Percentiles rank a stretch among this genome's conserved stretches.
Evolutionary conservation across 441 rosid species (phyloP).

Genomic region (Populus hybrid): DNA sequence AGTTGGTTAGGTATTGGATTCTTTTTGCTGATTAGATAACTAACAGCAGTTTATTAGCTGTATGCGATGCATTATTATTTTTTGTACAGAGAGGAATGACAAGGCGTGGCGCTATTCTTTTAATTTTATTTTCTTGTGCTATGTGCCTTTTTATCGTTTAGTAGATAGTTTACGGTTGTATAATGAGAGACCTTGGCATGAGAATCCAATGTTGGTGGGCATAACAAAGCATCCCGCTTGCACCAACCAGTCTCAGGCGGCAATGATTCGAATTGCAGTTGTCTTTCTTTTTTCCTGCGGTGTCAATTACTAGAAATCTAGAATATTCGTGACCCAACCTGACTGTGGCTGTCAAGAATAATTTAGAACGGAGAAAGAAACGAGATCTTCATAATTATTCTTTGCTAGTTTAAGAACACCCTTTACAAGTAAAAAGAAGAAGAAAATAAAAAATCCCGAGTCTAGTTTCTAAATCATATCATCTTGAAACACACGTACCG

Average conservation of each 20-base stretch:
- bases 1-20: slow-evolving; percentile 35
- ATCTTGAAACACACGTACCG: background rate
- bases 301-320: background rate
- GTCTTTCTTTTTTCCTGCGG: background rate
- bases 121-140: background rate
- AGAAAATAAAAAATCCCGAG: background rate
- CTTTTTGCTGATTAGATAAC: slow-evolving; percentile 23
- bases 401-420: background rate
- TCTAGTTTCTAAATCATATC: background rate
- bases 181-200: background rate
- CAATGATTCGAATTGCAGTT: background rate
- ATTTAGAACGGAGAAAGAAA: background rate
- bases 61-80: slow-evolving; percentile 15
- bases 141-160: background rate
- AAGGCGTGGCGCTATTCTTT: slow-evolving; percentile 6
- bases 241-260: background rate
- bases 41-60: slow-evolving; percentile 49
- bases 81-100: slow-evolving; percentile 55
- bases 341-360: background rate
- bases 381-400: background rate
- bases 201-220: slow-evolving; percentile 23
- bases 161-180: background rate
- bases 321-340: background rate
- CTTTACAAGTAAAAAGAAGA: background rate
- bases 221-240: background rate